These are phyloP conservation scores for Hypoxylon trugodes DNA, from an alignment of 495 filamentous ascomycete genomes.

Conservation along the genomic window DNA sequence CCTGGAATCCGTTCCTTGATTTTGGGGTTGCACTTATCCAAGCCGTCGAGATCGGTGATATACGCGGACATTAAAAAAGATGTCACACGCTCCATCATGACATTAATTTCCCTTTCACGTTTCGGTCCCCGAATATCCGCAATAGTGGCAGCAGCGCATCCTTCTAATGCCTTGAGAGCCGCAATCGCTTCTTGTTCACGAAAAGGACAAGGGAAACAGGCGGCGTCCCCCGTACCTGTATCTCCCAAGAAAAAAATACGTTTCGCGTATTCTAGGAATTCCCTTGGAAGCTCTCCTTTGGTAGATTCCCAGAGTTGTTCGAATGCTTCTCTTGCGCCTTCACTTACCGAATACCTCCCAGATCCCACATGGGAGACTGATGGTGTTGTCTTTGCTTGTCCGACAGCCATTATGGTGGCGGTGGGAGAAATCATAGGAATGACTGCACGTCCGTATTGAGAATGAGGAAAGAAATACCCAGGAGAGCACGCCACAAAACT, in stretches of 20 bases:
- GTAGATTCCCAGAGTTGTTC: slow-evolving; percentile 35
- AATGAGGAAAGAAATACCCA: slow-evolving; percentile 5
- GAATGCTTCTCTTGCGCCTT: slow-evolving; percentile 44
- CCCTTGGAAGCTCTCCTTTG: slow-evolving; percentile 42
- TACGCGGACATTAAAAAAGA: slow-evolving; percentile 78
- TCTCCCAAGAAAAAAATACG: slow-evolving; percentile 44
- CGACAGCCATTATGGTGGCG: slow-evolving; percentile 30
- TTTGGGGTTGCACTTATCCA: slow-evolving; percentile 68
- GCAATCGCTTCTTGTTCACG: slow-evolving; percentile 74
- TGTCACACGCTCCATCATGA: slow-evolving; percentile 70
- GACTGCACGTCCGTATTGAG: slow-evolving; percentile 4
- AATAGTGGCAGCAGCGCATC: slow-evolving; percentile 70
- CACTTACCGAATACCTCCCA: slow-evolving; percentile 30
- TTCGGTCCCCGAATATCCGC: slow-evolving; percentile 59
- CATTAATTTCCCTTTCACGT: slow-evolving; percentile 56
- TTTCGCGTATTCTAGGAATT: slow-evolving; percentile 38
- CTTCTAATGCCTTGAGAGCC: slow-evolving; percentile 75
- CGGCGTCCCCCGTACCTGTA: slow-evolving; percentile 43
- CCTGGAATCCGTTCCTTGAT: slow-evolving; percentile 70
- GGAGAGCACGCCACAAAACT: slow-evolving; percentile 24
- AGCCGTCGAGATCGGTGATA: slow-evolving; percentile 73
- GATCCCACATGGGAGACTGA: slow-evolving; percentile 3
- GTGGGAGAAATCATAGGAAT: slow-evolving; percentile 2
- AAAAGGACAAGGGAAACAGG: slow-evolving; percentile 69
- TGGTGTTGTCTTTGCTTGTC: slow-evolving; percentile 4